Percentiles rank a stretch among this genome's conserved stretches.
Evolutionary conservation across 495 filamentous ascomycete genomes (phyloP).

Genomic region (Hyaloscypha hepaticicola): DNA sequence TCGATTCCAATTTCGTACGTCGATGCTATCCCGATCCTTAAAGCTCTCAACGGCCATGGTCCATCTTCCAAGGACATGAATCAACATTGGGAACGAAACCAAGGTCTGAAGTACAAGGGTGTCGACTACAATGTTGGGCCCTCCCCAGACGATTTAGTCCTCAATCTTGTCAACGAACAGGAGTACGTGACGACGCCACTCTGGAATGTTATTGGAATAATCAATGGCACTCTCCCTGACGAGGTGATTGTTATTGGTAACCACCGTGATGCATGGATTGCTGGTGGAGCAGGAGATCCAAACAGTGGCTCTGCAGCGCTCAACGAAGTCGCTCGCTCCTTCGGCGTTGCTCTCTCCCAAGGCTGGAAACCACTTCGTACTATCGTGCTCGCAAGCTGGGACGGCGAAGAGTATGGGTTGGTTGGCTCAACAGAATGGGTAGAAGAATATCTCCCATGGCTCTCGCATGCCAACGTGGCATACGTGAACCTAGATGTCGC

Average conservation of each 20-base stretch:
- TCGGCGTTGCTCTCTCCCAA: conserved; percentile 71
- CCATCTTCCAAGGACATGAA: conserved; percentile 76
- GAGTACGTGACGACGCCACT: conserved; percentile 86
- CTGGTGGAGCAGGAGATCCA: conserved; percentile 82
- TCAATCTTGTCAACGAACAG: conserved; percentile 85
- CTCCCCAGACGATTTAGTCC: conserved; percentile 67
- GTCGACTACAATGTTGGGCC: conserved; percentile 93
- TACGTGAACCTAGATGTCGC: conserved; percentile 91
- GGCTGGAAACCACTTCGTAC: conserved; percentile 92
- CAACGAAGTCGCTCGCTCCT: conserved; percentile 79
- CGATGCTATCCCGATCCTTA: conserved; percentile 82
- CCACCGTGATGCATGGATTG: conserved; percentile 93
- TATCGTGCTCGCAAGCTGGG: conserved; percentile 94
- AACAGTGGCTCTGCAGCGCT: conserved; percentile 89
- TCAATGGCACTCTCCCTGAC: conserved; percentile 84
- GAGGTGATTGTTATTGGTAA: conserved; percentile 94
- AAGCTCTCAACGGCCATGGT: conserved; percentile 85
- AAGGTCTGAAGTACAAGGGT: conserved; percentile 75
- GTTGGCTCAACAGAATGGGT: conserved; percentile 95
- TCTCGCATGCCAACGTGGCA: conserved; percentile 71
- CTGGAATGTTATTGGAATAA: conserved; percentile 94
- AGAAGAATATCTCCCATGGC: conserved; percentile 88
- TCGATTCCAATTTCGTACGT: conserved; percentile 89
- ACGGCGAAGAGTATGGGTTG: conserved; percentile 89
- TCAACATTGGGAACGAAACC: conserved; percentile 64